Evolutionary conservation across 345 rosid species (phyloP), one percentile per base, ranked within the genome.

Genomic region (Zanthoxylum bungeanum): DNA sequence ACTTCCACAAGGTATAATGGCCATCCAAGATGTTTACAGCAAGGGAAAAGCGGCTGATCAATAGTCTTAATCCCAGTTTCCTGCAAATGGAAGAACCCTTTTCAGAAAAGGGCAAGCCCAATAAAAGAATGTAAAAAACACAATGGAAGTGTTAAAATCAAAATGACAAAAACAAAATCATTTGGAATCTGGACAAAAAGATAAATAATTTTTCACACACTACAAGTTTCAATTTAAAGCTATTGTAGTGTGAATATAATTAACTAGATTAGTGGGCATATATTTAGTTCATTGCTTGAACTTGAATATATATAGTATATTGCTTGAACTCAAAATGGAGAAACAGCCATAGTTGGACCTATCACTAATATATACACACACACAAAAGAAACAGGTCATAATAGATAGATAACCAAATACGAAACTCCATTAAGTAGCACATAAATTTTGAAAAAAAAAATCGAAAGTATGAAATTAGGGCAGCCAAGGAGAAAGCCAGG

Each of bases 1-100:
- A 60, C 82, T 90, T 83, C 95, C 97, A 83, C 83, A 91, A 69
- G 89, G 91, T 78, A 87, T 73, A 58, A 92, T 83, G 64, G 97
- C 98, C 98, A 94, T 93, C 71, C 30, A 73, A 81, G 70, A 56
- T 67, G 70, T 82, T 79, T 73, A n/a, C 60, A 67, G 75, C 61
- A 24, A 76, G 50, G 17, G 47, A 4, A 68, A 57, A 46, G 25
- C 37, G 65, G n/a, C 66, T 53, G 34, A 21, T 59, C 34, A 25
- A 50, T 63, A n/a, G 52, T 51, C 42, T 57, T 67, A 50, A 9
- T 33, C 70, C 33, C 14, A 52, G 47, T 47, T 37, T 17, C 59
- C 74, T 67, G 65, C 77, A 78, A 69, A 63, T 77, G 69, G 73
- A 62, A 69, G 47, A 53, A 25, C 49, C n/a, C n/a, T n/a, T n/a